Base-by-base conservation (phyloP, 2,329 filamentous ascomycete species). In the Claviceps sp. region DNA sequence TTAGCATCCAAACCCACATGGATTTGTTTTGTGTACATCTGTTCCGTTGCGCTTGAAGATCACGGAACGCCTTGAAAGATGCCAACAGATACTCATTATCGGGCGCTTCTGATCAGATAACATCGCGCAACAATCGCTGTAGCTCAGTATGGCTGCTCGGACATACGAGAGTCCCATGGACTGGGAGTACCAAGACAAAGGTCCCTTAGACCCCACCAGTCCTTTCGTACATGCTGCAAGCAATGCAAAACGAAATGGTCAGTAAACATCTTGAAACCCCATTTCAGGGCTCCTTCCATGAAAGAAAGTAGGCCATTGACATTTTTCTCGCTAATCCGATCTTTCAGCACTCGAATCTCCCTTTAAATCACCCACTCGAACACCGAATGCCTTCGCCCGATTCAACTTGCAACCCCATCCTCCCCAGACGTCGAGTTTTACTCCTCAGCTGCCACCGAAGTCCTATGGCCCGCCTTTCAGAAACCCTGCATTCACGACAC, bases 401-500 rank as follows among this genome's bases (percentile, higher is more conserved):
- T 57, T 64, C 45, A 61, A 62, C 59, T 62, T 69, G 43, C 68
- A 65, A 50, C 63, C 62, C 1, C 59, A 61, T 3, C 63, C 68
- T 20, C 71, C 72, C 2, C 67, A 70, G 51, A 65, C 71, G n/a
- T 70, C 72, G 13, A 64, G 71, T 44, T 76, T 79, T 60, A 70
- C 69, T 30, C 70, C 73, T 5, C 65, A 70, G 45, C 55, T 74
- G 4, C 62, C 68, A 5, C 66, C 67, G 51, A 67, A 68, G 41
- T 66, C 70, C 46, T 67, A 70, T 0, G 76, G 73, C 0, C 69
- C 77, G 14, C 70, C 73, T 0, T 84, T 84, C 56, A 76, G 80
- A 22, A 84, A 84, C 57, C 77, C 80, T 1, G 75, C 79, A 2
- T 84, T 84, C 56, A 82, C 76, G 2, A 84, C 81, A 0, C 81